Percentiles rank a stretch among this genome's conserved stretches.
Evolutionary conservation across 2,329 filamentous ascomycete species (phyloP).

Genomic region (Botrytis galanthina): DNA sequence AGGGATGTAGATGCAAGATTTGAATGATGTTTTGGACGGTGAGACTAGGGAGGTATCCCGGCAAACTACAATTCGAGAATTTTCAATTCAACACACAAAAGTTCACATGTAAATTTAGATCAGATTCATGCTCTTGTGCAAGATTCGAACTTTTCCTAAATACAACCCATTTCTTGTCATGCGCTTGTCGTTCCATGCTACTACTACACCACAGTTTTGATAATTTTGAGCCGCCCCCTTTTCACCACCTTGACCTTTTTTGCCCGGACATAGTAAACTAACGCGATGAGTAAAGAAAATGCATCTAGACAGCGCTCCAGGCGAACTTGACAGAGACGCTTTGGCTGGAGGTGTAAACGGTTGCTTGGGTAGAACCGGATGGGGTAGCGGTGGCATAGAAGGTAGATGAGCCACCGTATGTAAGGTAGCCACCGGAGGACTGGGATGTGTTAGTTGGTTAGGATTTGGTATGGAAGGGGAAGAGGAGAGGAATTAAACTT

Average conservation of each 20-base stretch:
- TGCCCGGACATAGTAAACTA: background rate
- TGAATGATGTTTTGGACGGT: background rate
- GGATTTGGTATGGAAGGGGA: background rate
- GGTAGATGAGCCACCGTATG: slow-evolving; percentile 32
- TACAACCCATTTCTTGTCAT: background rate
- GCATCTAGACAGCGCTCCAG: slow-evolving; percentile 30
- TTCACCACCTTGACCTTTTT: background rate
- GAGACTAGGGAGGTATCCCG: background rate
- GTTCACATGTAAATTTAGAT: background rate
- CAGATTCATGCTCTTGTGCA: background rate
- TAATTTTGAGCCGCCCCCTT: background rate
- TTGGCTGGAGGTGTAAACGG: slow-evolving; percentile 34
- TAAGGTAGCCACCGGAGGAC: slow-evolving; percentile 27
- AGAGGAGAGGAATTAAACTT: slow-evolving; percentile 25
- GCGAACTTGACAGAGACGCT: slow-evolving; percentile 36
- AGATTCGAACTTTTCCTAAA: background rate
- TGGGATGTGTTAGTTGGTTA: slow-evolving; percentile 1
- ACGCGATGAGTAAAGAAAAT: background rate
- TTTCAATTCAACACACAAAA: too few species aligned
- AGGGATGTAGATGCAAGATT: background rate
- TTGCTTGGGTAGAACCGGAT: slow-evolving; percentile 36
- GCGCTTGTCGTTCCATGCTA: background rate
- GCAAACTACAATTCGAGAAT: background rate
- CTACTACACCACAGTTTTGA: background rate
- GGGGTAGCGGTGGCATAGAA: slow-evolving; percentile 40